Evolutionary conservation across 176 grass and related monocot genomes (phyloP).

Genomic region (Luzula sylvatica): DNA sequence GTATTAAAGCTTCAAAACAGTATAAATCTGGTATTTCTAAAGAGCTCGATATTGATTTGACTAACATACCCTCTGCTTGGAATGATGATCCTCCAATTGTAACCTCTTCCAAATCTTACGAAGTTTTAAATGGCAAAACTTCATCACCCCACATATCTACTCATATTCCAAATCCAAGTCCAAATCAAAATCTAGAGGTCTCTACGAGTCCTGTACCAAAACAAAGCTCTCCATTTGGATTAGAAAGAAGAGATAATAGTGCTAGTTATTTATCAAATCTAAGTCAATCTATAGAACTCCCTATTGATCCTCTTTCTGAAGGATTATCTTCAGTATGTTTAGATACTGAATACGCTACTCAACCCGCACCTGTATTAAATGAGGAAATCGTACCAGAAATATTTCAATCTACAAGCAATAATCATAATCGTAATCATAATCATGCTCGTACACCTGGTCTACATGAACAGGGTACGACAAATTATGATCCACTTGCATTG

Average conservation of each 20-base stretch:
- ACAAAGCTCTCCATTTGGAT: slow-evolving; percentile 31
- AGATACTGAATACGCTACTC: slow-evolving; percentile 39
- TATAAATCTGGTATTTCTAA: slow-evolving; percentile 54
- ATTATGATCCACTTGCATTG: slow-evolving; percentile 14
- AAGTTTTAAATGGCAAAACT: slow-evolving; percentile 29
- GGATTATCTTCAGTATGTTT: slow-evolving; percentile 42
- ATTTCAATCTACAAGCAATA: no score
- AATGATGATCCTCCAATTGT: slow-evolving; percentile 48
- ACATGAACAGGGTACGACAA: not conserved
- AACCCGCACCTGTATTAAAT: no score
- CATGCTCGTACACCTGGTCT: no score
- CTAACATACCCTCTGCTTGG: slow-evolving; percentile 75
- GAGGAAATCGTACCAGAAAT: no score
- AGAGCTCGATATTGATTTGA: slow-evolving; percentile 47
- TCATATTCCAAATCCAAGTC: no score
- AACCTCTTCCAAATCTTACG: slow-evolving; percentile 35
- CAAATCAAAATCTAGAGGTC: not conserved
- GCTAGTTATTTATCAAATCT: not conserved
- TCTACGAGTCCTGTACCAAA: slow-evolving; percentile 24
- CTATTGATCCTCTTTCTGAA: slow-evolving; percentile 4
- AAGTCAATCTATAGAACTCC: not conserved
- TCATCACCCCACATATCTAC: no score
- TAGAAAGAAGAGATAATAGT: slow-evolving; percentile 21
- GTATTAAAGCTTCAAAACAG: slow-evolving; percentile 36
- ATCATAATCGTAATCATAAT: no score